phyloP scores from a whole-genome alignment of 2,329 filamentous ascomycete genomes.

The Penicillium sp. region DNA sequence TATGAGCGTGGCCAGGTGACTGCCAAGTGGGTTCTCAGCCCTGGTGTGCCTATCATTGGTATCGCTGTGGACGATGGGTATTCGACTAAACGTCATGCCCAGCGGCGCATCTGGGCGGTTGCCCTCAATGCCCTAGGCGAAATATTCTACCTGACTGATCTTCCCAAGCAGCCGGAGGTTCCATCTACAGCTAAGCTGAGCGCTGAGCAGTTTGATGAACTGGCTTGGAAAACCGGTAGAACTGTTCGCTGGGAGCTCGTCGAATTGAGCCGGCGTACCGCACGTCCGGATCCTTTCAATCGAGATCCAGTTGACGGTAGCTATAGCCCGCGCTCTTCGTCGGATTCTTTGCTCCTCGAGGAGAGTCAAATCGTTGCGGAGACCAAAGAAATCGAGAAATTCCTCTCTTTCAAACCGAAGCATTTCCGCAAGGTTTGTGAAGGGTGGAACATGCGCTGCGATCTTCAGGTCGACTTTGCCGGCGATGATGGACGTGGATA shows the following conservation, averaged over 20 bases:
- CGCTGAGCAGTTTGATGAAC: conserved; percentile 62
- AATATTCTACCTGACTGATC: conserved; percentile 79
- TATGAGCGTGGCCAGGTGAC: conserved; percentile 78
- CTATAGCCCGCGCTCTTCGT: conserved; percentile 81
- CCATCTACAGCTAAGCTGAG: conserved; percentile 50
- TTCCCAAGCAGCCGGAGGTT: conserved; percentile 63
- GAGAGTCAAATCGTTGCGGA: conserved; percentile 75
- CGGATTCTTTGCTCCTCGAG: conserved; percentile 72
- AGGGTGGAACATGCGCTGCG: conserved; percentile 91
- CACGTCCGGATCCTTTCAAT: conserved; percentile 74
- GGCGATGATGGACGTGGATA: conserved; percentile 76
- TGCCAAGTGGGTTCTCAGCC: conserved; percentile 86
- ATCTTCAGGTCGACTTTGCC: conserved; percentile 86
- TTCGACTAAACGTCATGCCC: conserved; percentile 70
- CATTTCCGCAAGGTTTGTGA: conserved; percentile 79
- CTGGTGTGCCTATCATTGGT: conserved; percentile 87
- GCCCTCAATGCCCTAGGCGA: conserved; percentile 94
- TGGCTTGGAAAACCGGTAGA: conserved; percentile 81
- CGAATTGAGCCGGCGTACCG: conserved; percentile 75
- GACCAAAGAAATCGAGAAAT: conserved; percentile 80
- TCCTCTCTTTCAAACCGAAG: conserved; percentile 72
- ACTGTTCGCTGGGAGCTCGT: conserved; percentile 81
- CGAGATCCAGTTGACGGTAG: conserved; percentile 71
- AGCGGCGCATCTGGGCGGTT: conserved; percentile 83
- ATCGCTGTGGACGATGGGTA: conserved; percentile 85